These are phyloP conservation scores for Tulasnella sp. DNA, from an alignment of 768 basidiomycete genomes.

Conservation along the genomic window DNA sequence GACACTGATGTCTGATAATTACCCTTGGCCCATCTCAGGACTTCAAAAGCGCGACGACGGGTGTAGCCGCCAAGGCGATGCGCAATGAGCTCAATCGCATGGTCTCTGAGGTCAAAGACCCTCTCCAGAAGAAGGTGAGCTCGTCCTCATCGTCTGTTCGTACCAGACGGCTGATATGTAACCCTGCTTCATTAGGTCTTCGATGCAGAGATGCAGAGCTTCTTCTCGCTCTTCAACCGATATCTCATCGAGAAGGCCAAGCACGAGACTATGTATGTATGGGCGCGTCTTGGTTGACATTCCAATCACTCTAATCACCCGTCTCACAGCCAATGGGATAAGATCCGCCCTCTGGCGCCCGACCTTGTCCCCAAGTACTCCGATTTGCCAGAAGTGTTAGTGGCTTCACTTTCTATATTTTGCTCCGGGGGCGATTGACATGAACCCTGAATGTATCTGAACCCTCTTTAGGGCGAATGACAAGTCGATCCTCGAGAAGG, in stretches of 20 bases:
- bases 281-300: not conserved
- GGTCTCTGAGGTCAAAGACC: conserved; percentile 75
- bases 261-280: conserved; percentile 70
- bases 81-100: conserved; percentile 94
- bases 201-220: conserved; percentile 91
- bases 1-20: not conserved
- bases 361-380: conserved; percentile 83
- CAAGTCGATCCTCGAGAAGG: conserved; percentile 69
- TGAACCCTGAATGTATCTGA: not conserved
- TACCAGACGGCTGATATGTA: not conserved
- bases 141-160: not conserved
- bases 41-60: conserved; percentile 96
- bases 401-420: not conserved
- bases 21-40: conserved; percentile 29
- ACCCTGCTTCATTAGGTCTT: conserved; percentile 49
- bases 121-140: conserved; percentile 67
- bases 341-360: conserved; percentile 73
- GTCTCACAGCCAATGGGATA: conserved; percentile 65
- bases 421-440: not conserved
- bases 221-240: conserved; percentile 92
- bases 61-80: conserved; percentile 91
- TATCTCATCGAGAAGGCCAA: conserved; percentile 84
- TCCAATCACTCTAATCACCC: conserved; percentile 17
- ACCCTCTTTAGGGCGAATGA: conserved; percentile 31
- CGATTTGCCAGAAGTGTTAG: conserved; percentile 38